Percentiles rank a stretch among this genome's conserved stretches.
Evolutionary conservation across 495 filamentous ascomycete genomes (phyloP).

Genomic region (Tuber calosporum): DNA sequence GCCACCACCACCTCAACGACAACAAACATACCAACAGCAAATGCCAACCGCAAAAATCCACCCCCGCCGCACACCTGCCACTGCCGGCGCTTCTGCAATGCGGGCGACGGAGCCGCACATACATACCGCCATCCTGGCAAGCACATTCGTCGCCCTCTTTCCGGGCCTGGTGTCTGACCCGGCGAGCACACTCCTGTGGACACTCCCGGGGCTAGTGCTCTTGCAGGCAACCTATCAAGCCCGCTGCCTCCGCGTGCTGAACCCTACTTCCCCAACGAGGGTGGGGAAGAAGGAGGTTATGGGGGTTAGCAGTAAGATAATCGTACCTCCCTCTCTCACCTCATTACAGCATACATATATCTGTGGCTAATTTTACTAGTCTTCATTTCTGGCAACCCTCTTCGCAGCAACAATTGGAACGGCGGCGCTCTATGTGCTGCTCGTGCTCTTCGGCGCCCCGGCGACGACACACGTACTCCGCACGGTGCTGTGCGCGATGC

Average conservation of each 20-base stretch:
- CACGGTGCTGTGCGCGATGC: conserved; percentile 69
- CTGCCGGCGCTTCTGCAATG: neutral
- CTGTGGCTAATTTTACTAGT: conserved; percentile 46
- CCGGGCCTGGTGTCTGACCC: conserved; percentile 62
- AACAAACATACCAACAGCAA: neutral
- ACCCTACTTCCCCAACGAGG: conserved; percentile 46
- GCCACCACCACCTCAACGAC: neutral
- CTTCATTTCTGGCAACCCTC: conserved; percentile 51
- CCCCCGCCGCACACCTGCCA: neutral
- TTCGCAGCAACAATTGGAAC: conserved; percentile 47
- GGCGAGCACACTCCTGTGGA: conserved; percentile 54
- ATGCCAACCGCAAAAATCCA: neutral
- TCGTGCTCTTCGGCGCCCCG: conserved; percentile 87
- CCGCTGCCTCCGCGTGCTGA: conserved; percentile 59
- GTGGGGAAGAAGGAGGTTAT: conserved; percentile 44
- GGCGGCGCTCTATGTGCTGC: conserved; percentile 54
- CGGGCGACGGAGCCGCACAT: conserved; percentile 44
- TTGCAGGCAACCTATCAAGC: conserved; percentile 64
- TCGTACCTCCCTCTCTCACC: conserved; percentile 39
- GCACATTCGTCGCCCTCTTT: conserved; percentile 57
- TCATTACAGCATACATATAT: conserved; percentile 19
- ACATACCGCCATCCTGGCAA: conserved; percentile 61
- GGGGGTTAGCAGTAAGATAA: conserved; percentile 41
- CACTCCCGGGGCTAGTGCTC: conserved; percentile 56
- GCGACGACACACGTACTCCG: conserved; percentile 71